A percentile compares a stretch with the other conserved stretches of the same genome.
phyloP scores from a whole-genome alignment of 495 filamentous ascomycete species.

The Daldinia decipiens region DNA sequence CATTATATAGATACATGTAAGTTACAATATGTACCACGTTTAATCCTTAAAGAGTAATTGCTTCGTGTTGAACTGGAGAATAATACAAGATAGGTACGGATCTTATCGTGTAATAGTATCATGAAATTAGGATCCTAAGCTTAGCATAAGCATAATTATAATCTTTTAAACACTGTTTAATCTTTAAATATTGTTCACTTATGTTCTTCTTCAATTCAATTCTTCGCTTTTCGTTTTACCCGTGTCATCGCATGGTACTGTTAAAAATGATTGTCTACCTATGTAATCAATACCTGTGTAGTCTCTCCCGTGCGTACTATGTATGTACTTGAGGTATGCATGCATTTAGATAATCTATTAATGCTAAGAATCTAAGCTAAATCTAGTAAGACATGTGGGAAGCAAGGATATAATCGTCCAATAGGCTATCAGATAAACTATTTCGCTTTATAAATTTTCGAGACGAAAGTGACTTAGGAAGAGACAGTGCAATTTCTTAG shows the following conservation, averaged over 20 bases:
- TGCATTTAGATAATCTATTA: no score
- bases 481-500: slow-evolving; percentile 37
- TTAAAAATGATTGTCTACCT: neutral
- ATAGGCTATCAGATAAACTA: neutral
- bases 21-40: no score
- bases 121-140: neutral
- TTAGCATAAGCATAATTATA: neutral
- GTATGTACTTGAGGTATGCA: no score
- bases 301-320: no score
- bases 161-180: neutral
- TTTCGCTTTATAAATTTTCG: neutral
- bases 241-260: neutral
- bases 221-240: neutral
- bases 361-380: slow-evolving; percentile 6
- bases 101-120: neutral
- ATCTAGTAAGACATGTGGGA: slow-evolving; percentile 13
- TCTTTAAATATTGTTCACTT: neutral
- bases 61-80: neutral
- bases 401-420: slow-evolving; percentile 8
- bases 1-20: no score
- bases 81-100: neutral
- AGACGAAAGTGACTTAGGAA: slow-evolving; percentile 29
- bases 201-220: no score
- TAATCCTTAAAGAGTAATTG: neutral
- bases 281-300: no score